phyloP scores from a whole-genome alignment of 2,329 filamentous ascomycete species.

The Fusarium sp. region DNA sequence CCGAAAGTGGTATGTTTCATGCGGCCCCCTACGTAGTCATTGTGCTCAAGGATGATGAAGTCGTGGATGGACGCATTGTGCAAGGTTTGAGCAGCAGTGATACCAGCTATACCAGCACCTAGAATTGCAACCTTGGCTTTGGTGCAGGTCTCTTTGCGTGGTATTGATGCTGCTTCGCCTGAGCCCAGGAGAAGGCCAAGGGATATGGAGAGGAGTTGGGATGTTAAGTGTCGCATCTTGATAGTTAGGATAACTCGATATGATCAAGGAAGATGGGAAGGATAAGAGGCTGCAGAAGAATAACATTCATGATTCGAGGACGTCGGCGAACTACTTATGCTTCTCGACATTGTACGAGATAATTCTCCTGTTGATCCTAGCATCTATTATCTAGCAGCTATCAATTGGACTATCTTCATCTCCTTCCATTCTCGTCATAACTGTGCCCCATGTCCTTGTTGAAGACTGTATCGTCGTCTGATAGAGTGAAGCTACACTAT shows the following conservation, averaged over 20 bases:
- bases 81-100: slow-evolving; percentile 71
- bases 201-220: slow-evolving; percentile 8
- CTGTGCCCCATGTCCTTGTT: not conserved
- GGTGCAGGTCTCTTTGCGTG: slow-evolving; percentile 34
- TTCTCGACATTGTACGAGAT: not conserved
- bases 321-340: not conserved
- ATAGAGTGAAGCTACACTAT: not conserved
- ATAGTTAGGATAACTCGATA: not conserved
- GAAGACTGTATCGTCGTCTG: not conserved
- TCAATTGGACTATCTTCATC: not conserved
- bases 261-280: not conserved
- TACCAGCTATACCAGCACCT: slow-evolving; percentile 69
- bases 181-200: slow-evolving; percentile 1
- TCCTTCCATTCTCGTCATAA: not conserved
- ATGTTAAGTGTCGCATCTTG: slow-evolving; percentile 1
- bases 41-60: slow-evolving; percentile 72
- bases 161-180: slow-evolving; percentile 18
- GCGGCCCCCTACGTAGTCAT: slow-evolving; percentile 69
- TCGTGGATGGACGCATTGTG: slow-evolving; percentile 68
- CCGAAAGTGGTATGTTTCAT: slow-evolving; percentile 67
- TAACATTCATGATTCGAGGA: rapidly evolving
- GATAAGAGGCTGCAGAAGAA: not conserved
- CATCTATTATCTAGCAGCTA: not conserved
- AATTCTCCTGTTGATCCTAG: not conserved
- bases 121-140: slow-evolving; percentile 47